Base-by-base conservation (phyloP, 441 rosid species). In the Pelargonium citronellum region DNA sequence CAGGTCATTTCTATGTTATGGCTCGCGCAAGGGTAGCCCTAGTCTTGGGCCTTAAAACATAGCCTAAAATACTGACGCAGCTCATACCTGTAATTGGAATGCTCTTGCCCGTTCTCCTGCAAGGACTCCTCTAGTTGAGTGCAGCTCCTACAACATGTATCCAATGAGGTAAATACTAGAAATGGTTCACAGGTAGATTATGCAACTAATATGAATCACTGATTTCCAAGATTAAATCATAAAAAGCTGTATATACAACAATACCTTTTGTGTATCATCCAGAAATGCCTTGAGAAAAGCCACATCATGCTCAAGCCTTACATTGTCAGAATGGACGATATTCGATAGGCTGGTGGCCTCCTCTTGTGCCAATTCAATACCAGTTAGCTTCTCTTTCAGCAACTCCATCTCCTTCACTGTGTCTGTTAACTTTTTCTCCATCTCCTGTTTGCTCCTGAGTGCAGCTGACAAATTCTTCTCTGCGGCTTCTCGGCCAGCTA, bases 241-340 rank as follows among this genome's bases (percentile, higher is more conserved):
- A 24, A 6, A 22, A 22, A 61, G 64, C 20, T 17, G 17, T 7
- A 12, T 13, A 43, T 41, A 24, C 5, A 8, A 4, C 7, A 6
- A 4, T 80, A 95, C 98, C 98, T 95, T 95, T 71, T 92, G 98
- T 10, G 97, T 90, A 71, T 95, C 99, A 46, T 92, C 98, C 73
- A 95, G 75, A 72, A 95, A 89, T 9, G 99, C 98, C 89, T 89
- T 92, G 3, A 95, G 90, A 78, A 92, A 95, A 69, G 99, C 99
- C 43, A 92, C 91, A 17, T 92, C 99, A 73, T 95, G 99, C 83
- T 95, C 99, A 0, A 95, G 98, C 84, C 97, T 89, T 11, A 92
- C 93, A 66, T 95, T 92, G 86, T 95, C 95, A 0, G 97, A 87
- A 75, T 95, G 98, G 80, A 95, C 96, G 41, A 90, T 88, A 75